Evolutionary conservation across 2,329 filamentous ascomycete genomes (phyloP).

Genomic region (Pseudonectria buxi): DNA sequence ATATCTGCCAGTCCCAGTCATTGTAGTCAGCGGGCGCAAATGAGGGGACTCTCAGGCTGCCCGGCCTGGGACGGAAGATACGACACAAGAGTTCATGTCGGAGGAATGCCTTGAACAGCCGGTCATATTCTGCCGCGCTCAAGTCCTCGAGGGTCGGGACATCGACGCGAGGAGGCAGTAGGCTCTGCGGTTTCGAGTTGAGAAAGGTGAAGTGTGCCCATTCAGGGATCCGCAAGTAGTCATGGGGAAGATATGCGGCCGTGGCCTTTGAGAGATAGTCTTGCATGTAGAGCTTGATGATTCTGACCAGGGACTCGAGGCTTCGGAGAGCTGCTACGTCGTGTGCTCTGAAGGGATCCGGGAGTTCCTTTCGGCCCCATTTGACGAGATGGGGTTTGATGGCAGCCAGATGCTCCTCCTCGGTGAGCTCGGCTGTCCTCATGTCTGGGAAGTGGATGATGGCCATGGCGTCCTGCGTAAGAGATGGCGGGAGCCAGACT

Average conservation of each 20-base stretch:
- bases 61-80: not conserved
- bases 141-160: not conserved
- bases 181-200: too few relatives aligned
- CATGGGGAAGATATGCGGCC: not conserved
- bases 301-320: not conserved
- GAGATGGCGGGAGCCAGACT: not conserved
- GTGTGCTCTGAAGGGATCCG: not conserved
- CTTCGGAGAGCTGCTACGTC: not conserved
- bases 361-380: not conserved
- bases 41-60: too few relatives aligned
- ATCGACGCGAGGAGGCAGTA: not conserved
- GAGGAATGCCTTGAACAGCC: constrained; percentile 3
- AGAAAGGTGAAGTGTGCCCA: not conserved
- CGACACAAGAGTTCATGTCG: constrained; percentile 3
- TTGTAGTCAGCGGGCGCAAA: too few relatives aligned
- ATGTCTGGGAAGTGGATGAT: constrained; percentile 1
- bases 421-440: not conserved
- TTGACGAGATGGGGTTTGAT: not conserved
- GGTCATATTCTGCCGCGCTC: not conserved
- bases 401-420: not conserved
- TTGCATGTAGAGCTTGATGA: constrained; percentile 1
- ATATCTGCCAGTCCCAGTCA: too few relatives aligned
- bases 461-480: constrained; percentile 2
- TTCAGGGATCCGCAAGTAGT: constrained; percentile 2
- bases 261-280: constrained; percentile 8